Percentiles rank a stretch among this genome's conserved stretches.
Conservation (phyloP, 805 yeast genomes). For the Saccharomycopsis malanga region DNA sequence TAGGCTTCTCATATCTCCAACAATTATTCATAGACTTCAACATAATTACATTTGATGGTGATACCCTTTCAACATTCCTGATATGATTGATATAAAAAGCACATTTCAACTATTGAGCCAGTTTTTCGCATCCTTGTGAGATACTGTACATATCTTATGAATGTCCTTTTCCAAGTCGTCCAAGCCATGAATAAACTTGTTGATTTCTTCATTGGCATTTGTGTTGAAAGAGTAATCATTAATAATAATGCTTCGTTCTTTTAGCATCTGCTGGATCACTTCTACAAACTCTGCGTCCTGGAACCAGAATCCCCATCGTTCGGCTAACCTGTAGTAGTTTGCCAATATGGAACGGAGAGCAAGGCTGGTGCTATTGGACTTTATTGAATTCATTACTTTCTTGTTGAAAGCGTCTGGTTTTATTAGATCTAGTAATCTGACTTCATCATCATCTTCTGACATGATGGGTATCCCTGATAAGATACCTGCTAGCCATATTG, state of each 20-base stretch:
- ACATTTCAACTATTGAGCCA: slow-evolving; percentile 34
- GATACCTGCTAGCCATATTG: slow-evolving; percentile 82
- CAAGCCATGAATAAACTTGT: slow-evolving; percentile 52
- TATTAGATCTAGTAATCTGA: slow-evolving; percentile 56
- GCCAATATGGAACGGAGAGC: slow-evolving; percentile 61
- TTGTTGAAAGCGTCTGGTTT: slow-evolving; percentile 64
- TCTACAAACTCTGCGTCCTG: slow-evolving; percentile 56
- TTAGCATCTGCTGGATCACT: slow-evolving; percentile 34
- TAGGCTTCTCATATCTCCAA: too few relatives aligned
- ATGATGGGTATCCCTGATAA: slow-evolving; percentile 46
- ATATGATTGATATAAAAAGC: too few relatives aligned
- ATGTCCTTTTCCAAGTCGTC: slow-evolving; percentile 71
- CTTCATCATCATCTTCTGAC: slow-evolving; percentile 27
- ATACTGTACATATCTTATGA: slow-evolving; percentile 46
- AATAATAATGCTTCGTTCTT: slow-evolving; percentile 15
- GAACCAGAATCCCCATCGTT: slow-evolving; percentile 72
- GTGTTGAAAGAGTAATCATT: slow-evolving; percentile 23
- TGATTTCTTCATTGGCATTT: slow-evolving; percentile 36
- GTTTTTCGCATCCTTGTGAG: slow-evolving; percentile 36
- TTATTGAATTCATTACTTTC: slow-evolving; percentile 74
- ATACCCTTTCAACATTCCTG: too few relatives aligned
- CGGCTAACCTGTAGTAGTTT: slow-evolving; percentile 61
- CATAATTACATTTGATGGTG: too few relatives aligned
- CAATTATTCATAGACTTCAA: too few relatives aligned
- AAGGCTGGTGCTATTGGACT: slow-evolving; percentile 58